Evolutionary conservation across 805 yeast species (phyloP).

Genomic region (Nakazawaea pomicola): DNA sequence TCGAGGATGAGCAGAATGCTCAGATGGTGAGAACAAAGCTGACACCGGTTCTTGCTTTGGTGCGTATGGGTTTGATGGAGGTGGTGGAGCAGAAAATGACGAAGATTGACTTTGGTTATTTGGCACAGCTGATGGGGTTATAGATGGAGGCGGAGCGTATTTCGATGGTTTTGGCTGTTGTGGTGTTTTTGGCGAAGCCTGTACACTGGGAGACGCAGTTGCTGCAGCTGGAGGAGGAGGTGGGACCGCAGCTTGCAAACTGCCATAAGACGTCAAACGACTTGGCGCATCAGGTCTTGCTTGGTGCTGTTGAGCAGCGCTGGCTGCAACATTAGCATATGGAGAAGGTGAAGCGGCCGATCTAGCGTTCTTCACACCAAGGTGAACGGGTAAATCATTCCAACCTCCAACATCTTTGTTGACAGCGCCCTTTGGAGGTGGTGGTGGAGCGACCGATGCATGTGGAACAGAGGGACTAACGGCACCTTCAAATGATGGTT

Average conservation of each 20-base stretch:
- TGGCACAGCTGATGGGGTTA: constrained; percentile 8
- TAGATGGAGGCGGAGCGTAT: constrained; percentile 22
- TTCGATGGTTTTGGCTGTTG: constrained; percentile 20
- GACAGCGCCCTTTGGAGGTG: constrained; percentile 19
- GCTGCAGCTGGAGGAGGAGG: constrained; percentile 14
- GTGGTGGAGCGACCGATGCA: constrained; percentile 21
- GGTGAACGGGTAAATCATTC: constrained; percentile 60
- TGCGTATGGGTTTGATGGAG: constrained; percentile 28
- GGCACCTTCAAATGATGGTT: too few relatives aligned
- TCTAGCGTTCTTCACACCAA: constrained; percentile 28
- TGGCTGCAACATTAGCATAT: constrained; percentile 20
- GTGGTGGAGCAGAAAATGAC: constrained; percentile 6
- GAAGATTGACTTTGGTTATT: background rate
- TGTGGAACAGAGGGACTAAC: constrained; percentile 3
- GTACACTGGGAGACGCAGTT: background rate
- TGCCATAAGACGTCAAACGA: constrained; percentile 18
- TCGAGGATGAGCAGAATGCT: constrained; percentile 25
- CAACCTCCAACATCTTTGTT: constrained; percentile 56
- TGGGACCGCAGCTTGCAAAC: constrained; percentile 18
- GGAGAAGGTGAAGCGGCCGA: constrained; percentile 30
- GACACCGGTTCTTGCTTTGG: constrained; percentile 24
- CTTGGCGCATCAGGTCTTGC: constrained; percentile 17
- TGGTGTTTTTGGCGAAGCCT: constrained; percentile 9
- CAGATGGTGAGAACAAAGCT: constrained; percentile 34
- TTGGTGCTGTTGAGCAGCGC: constrained; percentile 9